Evolutionary conservation across 106 monocot genomes (phyloP), one percentile per base, ranked within the genome.

Genomic region (Dendrobium huoshanense): DNA sequence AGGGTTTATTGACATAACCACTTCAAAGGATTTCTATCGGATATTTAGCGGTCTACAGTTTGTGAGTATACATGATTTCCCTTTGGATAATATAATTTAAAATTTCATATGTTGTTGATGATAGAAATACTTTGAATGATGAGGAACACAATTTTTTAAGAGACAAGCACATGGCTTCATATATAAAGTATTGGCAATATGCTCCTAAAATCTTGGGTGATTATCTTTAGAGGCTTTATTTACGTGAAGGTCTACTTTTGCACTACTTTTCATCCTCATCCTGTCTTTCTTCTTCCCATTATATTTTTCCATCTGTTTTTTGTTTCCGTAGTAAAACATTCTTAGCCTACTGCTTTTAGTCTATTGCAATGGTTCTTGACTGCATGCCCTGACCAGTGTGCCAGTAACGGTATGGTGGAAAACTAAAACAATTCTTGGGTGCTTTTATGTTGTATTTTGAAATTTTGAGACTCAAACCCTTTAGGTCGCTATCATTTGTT

Each of bases 41-140:
- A 91, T 99, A 75, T 99, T 88, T 83, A 95, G 98, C 77, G 98
- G 95, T 25, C 92, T 99, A 82, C 98, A 95, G 81, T 99, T 91
- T 90, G 98, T 98, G 87, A 92, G 92, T 87, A 49, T 47, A 76
- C 49, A 16, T 74, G 1, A 8, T 74, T 41, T 74, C 2, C 29
- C 17, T 16, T 43, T 41, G 74, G 13, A 43, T 74, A 43, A 42
- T 74, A 7, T 20, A 44, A 44, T 29, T 74, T 20, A 43, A 44
- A 9, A 19, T 74, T 44, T 74, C 40, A 37, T 44, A 20, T 43
- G 6, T 43, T 16, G 41, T 18, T 41, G 41, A 41, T 44, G 17
- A 73, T 17, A 31, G 51, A 51, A 65, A 33, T 70, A 70, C 15
- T 31, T 70, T 37, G 24, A 7, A 37, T 3, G 29, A 37, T 37